These are phyloP conservation scores for Colletotrichum sp. DNA, from an alignment of 2,329 filamentous ascomycete genomes.

Conservation along the genomic window DNA sequence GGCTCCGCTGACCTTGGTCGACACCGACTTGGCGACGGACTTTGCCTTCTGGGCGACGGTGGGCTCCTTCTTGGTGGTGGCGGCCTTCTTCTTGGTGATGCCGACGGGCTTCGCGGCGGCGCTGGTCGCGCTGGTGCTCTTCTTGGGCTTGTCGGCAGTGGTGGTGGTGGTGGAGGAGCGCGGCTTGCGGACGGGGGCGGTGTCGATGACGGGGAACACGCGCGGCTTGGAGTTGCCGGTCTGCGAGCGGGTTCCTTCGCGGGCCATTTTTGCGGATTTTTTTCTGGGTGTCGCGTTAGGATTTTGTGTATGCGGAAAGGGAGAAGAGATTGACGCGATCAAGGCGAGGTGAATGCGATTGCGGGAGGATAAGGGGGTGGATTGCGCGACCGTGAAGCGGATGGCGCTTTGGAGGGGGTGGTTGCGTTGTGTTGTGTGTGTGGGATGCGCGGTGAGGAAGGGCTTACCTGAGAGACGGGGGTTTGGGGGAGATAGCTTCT, in stretches of 20 bases:
- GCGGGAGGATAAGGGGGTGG: neutral
- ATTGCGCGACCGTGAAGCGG: neutral
- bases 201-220: constrained; percentile 54
- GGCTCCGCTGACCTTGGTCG: constrained; percentile 8
- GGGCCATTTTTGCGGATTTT: constrained; percentile 40
- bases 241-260: constrained; percentile 56
- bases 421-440: neutral
- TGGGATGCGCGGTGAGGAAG: neutral
- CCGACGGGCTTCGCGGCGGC: constrained; percentile 21
- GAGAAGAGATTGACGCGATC: neutral
- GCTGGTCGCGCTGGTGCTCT: neutral
- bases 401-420: neutral
- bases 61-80: constrained; percentile 18
- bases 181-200: constrained; percentile 49
- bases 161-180: constrained; percentile 24
- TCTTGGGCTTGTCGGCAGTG: constrained; percentile 9
- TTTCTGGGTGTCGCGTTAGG: neutral
- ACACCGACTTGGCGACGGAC: constrained; percentile 15
- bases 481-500: neutral
- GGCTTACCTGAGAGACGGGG: neutral
- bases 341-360: neutral
- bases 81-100: constrained; percentile 22
- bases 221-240: constrained; percentile 60
- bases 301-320: neutral
- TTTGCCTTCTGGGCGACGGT: constrained; percentile 21